phyloP scores from a whole-genome alignment of 495 filamentous ascomycete species.

The Aspergillus kassunensis region DNA sequence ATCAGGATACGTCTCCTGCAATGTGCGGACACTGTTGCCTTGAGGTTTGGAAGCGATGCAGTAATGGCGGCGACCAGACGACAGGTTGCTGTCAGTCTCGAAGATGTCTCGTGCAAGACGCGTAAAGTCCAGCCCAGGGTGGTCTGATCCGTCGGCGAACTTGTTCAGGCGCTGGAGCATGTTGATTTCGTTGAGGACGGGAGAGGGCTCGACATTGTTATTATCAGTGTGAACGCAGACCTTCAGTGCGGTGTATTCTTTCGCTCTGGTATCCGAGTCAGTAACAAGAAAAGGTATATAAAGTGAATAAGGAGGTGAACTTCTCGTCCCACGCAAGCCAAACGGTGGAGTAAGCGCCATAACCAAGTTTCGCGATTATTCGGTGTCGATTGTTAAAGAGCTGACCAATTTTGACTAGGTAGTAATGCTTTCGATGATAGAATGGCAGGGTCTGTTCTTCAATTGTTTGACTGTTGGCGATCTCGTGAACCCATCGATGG shows the following conservation, averaged over 20 bases:
- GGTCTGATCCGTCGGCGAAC: neutral
- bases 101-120: neutral
- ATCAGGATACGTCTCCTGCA: constrained; percentile 12
- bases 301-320: neutral
- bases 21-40: constrained; percentile 11
- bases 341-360: constrained; percentile 41
- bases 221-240: constrained; percentile 12
- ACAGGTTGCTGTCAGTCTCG: neutral
- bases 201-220: constrained; percentile 1
- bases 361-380: constrained; percentile 48
- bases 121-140: constrained; percentile 11
- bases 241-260: constrained; percentile 13
- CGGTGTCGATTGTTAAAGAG: constrained; percentile 33
- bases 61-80: neutral
- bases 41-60: constrained; percentile 15
- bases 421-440: constrained; percentile 19
- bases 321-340: constrained; percentile 45
- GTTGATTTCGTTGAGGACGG: constrained; percentile 14
- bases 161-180: constrained; percentile 11
- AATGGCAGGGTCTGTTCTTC: constrained; percentile 18
- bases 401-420: constrained; percentile 42
- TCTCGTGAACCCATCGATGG: neutral
- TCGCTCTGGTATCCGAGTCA: neutral
- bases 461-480: neutral
- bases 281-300: too few species aligned